Percentiles rank a stretch among this genome's conserved stretches.
phyloP scores from a whole-genome alignment of 495 filamentous ascomycete species.

The Penicillium lagena region DNA sequence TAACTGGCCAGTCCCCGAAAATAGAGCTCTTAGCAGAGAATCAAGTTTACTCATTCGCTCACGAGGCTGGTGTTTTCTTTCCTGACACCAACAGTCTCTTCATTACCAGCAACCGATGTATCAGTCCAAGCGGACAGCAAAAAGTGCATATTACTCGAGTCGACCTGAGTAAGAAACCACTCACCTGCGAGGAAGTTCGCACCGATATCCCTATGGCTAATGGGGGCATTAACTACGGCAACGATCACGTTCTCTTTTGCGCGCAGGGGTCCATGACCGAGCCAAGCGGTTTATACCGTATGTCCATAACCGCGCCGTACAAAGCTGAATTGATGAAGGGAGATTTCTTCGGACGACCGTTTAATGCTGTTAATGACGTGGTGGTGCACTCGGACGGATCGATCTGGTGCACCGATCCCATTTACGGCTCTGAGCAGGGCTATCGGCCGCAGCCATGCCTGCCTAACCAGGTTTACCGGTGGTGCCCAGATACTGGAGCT shows the following conservation, averaged over 20 bases:
- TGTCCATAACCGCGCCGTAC: constrained; percentile 24
- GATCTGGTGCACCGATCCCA: constrained; percentile 60
- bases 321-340: constrained; percentile 15
- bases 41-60: constrained; percentile 42
- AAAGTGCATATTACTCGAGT: constrained; percentile 30
- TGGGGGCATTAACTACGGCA: constrained; percentile 42
- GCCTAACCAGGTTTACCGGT: constrained; percentile 52
- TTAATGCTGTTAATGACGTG: constrained; percentile 57
- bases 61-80: constrained; percentile 55
- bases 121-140: constrained; percentile 10
- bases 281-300: constrained; percentile 46
- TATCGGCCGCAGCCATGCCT: constrained; percentile 47
- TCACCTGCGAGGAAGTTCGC: constrained; percentile 16
- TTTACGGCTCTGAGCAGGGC: constrained; percentile 53
- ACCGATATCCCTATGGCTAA: constrained; percentile 48
- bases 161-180: constrained; percentile 13
- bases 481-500: constrained; percentile 35
- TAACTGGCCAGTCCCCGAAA: constrained; percentile 24
- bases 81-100: constrained; percentile 42
- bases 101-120: constrained; percentile 45
- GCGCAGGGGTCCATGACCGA: constrained; percentile 43
- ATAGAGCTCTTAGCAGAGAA: constrained; percentile 27
- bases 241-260: constrained; percentile 37
- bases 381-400: constrained; percentile 46
- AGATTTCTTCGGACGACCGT: constrained; percentile 52